Conservation (phyloP, 768 basidiomycete genomes). For the Gymnopilus junonius region DNA sequence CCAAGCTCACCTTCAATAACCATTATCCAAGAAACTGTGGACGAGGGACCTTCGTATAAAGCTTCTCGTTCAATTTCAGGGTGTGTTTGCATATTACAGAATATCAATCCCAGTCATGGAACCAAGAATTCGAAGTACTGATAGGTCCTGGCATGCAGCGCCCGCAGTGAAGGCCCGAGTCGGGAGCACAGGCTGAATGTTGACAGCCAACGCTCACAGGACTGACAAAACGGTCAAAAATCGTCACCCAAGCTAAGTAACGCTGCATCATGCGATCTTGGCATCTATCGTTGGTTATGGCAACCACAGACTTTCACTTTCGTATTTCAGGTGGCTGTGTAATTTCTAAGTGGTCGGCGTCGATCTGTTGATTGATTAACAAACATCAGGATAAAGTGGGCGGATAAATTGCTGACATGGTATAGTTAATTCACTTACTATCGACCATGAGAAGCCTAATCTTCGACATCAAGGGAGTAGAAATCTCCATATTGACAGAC, state of each 20-base stretch:
- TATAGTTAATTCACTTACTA: not conserved
- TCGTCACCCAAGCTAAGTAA: constrained; percentile 3
- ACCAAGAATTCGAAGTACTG: not conserved
- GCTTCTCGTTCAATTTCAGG: not conserved
- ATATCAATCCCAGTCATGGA: not conserved
- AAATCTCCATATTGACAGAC: not conserved
- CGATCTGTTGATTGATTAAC: not conserved
- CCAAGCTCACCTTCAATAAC: too few species aligned
- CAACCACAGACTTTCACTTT: not conserved
- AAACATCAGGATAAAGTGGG: not conserved
- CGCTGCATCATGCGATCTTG: not conserved
- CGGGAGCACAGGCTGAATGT: not conserved
- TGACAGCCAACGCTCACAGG: not conserved
- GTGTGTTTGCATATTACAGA: not conserved
- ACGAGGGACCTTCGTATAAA: not conserved
- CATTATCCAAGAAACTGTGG: too few species aligned
- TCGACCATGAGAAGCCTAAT: not conserved
- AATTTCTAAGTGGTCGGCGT: not conserved
- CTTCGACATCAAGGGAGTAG: not conserved
- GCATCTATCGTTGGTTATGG: not conserved
- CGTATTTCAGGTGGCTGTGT: not conserved
- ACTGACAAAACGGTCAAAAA: not conserved
- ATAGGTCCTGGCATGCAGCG: constrained; percentile 2
- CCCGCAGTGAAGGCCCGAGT: not conserved
- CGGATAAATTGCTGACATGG: not conserved